Conservation (phyloP, 257 asterid genomes). For the Jacaranda mimosifolia region DNA sequence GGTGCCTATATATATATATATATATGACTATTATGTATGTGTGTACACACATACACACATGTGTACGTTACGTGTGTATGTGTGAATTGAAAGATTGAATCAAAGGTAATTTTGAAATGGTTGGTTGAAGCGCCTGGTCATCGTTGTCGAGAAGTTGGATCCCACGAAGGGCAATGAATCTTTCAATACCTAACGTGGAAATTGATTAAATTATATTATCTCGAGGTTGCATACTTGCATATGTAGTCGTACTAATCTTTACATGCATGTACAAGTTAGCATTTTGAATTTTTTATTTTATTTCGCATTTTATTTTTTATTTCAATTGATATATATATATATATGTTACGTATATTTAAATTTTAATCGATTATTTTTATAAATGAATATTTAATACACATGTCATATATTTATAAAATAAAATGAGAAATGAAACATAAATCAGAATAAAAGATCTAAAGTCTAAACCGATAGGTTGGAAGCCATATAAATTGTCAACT, state of each 20-base stretch:
- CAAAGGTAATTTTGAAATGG: background rate
- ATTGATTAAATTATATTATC: background rate
- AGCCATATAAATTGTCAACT: background rate
- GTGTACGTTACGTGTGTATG: background rate
- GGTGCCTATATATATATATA: background rate
- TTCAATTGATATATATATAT: no score
- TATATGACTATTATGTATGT: background rate
- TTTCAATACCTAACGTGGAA: constrained; percentile 53
- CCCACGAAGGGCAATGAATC: constrained; percentile 20
- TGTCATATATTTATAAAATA: no score
- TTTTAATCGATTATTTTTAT: no score
- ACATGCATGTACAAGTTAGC: background rate
- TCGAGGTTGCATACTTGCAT: background rate
- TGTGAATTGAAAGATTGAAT: constrained; percentile 1
- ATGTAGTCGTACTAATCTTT: background rate
- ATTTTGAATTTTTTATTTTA: no score
- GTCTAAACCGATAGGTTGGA: background rate
- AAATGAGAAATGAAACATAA: no score
- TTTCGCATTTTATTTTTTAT: no score
- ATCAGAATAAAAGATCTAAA: no score
- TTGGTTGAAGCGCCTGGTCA: constrained; percentile 34
- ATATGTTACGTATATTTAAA: no score
- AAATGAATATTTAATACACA: no score
- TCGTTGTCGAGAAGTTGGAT: constrained; percentile 35
- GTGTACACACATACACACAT: background rate